Percentiles rank a stretch among this genome's conserved stretches.
These are phyloP conservation scores for Crithidia mellificae DNA, from an alignment of 208 protist species.

Conservation along the genomic window DNA sequence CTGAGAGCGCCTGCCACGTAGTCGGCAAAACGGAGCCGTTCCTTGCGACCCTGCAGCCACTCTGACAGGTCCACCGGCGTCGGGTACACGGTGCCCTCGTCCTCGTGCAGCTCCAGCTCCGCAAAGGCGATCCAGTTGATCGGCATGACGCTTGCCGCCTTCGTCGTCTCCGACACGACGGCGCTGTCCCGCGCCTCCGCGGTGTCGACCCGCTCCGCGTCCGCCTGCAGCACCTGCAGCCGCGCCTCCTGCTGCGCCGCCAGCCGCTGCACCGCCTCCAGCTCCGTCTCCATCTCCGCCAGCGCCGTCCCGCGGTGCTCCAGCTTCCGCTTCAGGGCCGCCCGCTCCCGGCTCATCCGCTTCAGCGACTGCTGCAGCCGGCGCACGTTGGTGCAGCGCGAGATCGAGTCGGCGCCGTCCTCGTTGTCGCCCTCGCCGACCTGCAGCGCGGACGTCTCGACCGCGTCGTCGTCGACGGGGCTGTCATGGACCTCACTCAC, in stretches of 20 bases:
- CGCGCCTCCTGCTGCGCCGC: slow-evolving; percentile 22
- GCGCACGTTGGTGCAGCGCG: slow-evolving; percentile 17
- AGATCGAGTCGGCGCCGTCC: slow-evolving; percentile 1
- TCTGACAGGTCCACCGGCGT: slow-evolving; percentile 12
- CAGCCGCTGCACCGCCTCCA: slow-evolving; percentile 15
- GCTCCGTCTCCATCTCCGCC: slow-evolving; percentile 15
- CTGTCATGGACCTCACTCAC: neutral
- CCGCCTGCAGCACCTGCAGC: slow-evolving; percentile 6
- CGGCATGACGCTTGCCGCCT: neutral
- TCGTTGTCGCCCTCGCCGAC: neutral
- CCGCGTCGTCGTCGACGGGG: neutral
- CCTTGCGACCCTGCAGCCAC: slow-evolving; percentile 14
- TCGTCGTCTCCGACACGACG: neutral
- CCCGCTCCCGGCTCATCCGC: slow-evolving; percentile 24
- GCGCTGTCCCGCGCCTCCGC: neutral
- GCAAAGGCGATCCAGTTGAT: slow-evolving; percentile 17
- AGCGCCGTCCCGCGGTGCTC: slow-evolving; percentile 19
- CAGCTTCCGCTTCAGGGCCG: slow-evolving; percentile 23
- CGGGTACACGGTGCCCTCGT: slow-evolving; percentile 19
- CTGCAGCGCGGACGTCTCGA: neutral
- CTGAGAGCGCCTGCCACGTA: slow-evolving; percentile 23
- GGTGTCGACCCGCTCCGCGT: neutral
- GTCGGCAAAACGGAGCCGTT: slow-evolving; percentile 13
- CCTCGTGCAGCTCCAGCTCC: slow-evolving; percentile 17
- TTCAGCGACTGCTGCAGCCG: slow-evolving; percentile 29